phyloP scores from a whole-genome alignment of 148 eudicot species.

The Selenicereus undatus region DNA sequence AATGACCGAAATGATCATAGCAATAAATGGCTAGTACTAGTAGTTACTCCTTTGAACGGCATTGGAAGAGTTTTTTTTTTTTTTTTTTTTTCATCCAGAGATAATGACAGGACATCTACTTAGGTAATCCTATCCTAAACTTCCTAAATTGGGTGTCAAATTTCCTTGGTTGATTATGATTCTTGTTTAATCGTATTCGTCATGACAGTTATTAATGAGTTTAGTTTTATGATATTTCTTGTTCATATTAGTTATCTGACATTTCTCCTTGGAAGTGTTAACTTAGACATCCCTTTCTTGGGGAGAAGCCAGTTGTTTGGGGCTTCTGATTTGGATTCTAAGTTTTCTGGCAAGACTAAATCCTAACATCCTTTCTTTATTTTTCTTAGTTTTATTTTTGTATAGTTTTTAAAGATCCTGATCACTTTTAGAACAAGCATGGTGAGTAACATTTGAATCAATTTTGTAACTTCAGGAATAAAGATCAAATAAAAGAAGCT shows the following conservation, averaged over 20 bases:
- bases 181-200: not conserved
- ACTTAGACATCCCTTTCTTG: not conserved
- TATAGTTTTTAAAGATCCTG: not conserved
- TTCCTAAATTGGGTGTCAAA: not conserved
- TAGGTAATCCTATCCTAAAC: not conserved
- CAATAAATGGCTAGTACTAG: not conserved
- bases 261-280: not conserved
- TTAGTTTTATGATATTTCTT: not conserved
- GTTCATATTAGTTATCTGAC: not conserved
- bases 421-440: slow-evolving; percentile 9
- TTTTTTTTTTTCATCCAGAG: not conserved
- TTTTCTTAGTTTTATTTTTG: not conserved
- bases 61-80: not conserved
- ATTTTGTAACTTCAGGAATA: slow-evolving; percentile 21
- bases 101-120: not conserved
- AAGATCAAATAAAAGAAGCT: slow-evolving; percentile 16
- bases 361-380: not conserved
- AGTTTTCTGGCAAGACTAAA: not conserved
- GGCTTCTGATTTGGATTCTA: not conserved
- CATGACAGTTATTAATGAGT: not conserved
- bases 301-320: not conserved
- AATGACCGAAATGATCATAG: not conserved
- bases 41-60: not conserved
- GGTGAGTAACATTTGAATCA: not conserved
- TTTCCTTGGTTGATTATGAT: not conserved